Conservation (phyloP, 139 green algal species). For the Micractinium sp. region DNA sequence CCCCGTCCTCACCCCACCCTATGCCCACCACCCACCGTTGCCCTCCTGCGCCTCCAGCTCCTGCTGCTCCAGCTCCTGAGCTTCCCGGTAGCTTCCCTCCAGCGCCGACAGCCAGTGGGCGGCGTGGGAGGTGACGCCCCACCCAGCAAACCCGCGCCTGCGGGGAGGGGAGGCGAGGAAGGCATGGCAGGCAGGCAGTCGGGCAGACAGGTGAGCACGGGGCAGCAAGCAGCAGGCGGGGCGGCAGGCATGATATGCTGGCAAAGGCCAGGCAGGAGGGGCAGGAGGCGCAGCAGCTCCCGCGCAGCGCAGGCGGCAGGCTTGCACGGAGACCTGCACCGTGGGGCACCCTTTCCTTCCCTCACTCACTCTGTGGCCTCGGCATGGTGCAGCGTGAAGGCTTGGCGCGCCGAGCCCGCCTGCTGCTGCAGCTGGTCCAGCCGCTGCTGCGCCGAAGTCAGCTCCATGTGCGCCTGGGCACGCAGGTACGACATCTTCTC, state of each 20-base stretch:
- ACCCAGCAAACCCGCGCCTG: background rate
- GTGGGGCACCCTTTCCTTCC: too few relatives aligned
- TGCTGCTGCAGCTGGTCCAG: conserved; percentile 18
- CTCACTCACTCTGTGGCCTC: conserved; percentile 3
- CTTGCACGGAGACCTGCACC: too few relatives aligned
- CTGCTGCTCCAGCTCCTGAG: conserved; percentile 21
- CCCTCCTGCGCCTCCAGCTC: conserved; percentile 26
- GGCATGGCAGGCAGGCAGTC: background rate
- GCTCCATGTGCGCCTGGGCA: conserved; percentile 28
- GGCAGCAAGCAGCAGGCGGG: too few relatives aligned
- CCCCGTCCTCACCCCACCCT: background rate
- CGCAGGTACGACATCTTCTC: conserved; percentile 41
- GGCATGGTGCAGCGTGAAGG: background rate
- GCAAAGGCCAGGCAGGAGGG: background rate
- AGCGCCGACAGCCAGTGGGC: background rate
- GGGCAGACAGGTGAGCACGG: background rate
- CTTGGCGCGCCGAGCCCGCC: background rate
- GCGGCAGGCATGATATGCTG: background rate
- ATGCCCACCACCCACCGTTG: background rate
- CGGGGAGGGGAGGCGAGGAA: background rate
- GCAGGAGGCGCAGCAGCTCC: too few relatives aligned
- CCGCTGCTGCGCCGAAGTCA: conserved; percentile 10
- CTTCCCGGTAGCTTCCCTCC: background rate
- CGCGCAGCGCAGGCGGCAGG: background rate
- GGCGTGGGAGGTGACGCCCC: background rate